These are phyloP conservation scores for Incumbomyces lentus DNA, from an alignment of 2,329 filamentous ascomycete genomes.

Conservation along the genomic window DNA sequence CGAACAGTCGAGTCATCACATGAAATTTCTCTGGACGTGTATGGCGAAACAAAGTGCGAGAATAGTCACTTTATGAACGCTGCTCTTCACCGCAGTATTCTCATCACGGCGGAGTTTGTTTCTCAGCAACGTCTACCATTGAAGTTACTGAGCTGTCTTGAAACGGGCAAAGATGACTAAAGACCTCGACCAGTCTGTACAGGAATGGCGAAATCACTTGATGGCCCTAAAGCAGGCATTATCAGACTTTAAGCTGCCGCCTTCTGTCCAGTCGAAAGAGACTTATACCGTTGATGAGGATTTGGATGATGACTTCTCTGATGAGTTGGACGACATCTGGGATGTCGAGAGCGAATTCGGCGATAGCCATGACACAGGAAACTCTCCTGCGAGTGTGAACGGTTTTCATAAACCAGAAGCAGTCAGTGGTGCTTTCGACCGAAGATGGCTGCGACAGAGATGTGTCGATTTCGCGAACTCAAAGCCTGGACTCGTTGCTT, in stretches of 20 bases:
- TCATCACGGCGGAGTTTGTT: no score
- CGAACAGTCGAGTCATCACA: no score
- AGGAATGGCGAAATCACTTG: conserved; percentile 76
- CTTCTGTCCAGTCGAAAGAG: conserved; percentile 35
- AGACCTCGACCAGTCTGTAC: conserved; percentile 30
- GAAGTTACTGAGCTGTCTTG: no score
- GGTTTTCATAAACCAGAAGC: conserved; percentile 27
- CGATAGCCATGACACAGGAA: conserved; percentile 43
- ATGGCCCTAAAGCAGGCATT: conserved; percentile 78
- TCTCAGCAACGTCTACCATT: no score
- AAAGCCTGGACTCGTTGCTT: conserved; percentile 56
- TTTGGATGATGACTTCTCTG: conserved; percentile 50
- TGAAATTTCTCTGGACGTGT: no score
- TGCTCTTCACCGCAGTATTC: no score
- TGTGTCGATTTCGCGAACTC: conserved; percentile 56
- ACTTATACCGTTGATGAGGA: conserved; percentile 45
- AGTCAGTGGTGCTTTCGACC: conserved; percentile 38
- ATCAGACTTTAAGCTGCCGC: conserved; percentile 54
- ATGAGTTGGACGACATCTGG: conserved; percentile 68
- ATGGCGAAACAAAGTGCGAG: no score
- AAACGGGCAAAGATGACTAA: conserved; percentile 10
- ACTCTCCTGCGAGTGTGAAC: conserved; percentile 51
- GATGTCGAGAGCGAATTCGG: conserved; percentile 55
- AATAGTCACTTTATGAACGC: no score
- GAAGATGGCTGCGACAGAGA: conserved; percentile 60